phyloP scores from a whole-genome alignment of 148 eudicot genomes.

The Silene conica region DNA sequence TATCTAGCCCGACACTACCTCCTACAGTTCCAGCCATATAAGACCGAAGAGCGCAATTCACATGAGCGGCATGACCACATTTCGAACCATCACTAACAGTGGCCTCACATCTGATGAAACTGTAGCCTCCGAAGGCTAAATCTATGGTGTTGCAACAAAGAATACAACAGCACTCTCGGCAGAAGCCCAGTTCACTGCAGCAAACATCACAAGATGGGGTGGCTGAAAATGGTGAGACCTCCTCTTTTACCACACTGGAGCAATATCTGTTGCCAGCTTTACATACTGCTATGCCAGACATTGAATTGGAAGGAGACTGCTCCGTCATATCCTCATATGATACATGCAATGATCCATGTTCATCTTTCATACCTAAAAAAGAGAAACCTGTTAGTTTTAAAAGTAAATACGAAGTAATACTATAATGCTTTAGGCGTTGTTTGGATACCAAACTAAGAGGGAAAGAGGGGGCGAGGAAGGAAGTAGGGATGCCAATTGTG shows the following conservation, averaged over 20 bases:
- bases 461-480: too few species aligned
- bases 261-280: constrained; percentile 72
- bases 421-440: too few species aligned
- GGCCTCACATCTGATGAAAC: constrained; percentile 69
- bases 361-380: constrained; percentile 25
- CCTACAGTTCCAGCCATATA: constrained; percentile 93
- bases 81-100: constrained; percentile 32
- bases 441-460: too few species aligned
- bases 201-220: constrained; percentile 69
- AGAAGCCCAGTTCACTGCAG: constrained; percentile 70
- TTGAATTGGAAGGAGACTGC: constrained; percentile 33
- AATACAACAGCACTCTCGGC: constrained; percentile 87
- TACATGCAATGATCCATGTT: constrained; percentile 20
- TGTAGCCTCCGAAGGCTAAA: constrained; percentile 47
- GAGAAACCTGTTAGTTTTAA: constrained; percentile 8
- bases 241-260: constrained; percentile 48
- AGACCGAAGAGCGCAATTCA: constrained; percentile 70
- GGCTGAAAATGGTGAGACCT: constrained; percentile 25
- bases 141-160: constrained; percentile 52
- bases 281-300: constrained; percentile 39
- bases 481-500: too few species aligned
- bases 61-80: constrained; percentile 81
- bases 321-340: constrained; percentile 37
- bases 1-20: constrained; percentile 75
- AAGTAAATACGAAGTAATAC: neutral